These are phyloP conservation scores for Monilinia vaccinii-corymbosi DNA, from an alignment of 2,329 filamentous ascomycete genomes.

Conservation along the genomic window DNA sequence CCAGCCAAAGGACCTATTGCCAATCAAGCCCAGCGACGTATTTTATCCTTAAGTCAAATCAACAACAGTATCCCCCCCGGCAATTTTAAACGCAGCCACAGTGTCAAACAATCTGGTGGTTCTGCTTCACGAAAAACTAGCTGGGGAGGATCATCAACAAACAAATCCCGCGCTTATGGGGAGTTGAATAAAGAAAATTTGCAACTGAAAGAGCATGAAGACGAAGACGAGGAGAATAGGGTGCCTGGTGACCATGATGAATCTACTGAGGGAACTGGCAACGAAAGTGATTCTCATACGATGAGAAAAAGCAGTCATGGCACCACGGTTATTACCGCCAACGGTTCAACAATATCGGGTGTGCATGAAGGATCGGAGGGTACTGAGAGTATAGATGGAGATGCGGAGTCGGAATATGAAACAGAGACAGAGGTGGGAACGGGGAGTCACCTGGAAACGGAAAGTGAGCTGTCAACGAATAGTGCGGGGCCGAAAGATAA, in stretches of 20 bases:
- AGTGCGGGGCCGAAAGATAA: constrained; percentile 8
- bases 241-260: not conserved
- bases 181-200: constrained; percentile 56
- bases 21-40: constrained; percentile 56
- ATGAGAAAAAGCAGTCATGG: constrained; percentile 28
- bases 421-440: constrained; percentile 18
- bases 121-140: constrained; percentile 54
- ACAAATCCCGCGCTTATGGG: constrained; percentile 32
- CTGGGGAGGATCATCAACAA: constrained; percentile 47
- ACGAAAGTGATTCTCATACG: constrained; percentile 22
- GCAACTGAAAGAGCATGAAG: constrained; percentile 49
- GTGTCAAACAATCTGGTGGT: constrained; percentile 54
- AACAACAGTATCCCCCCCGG: constrained; percentile 57
- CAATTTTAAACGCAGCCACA: constrained; percentile 68
- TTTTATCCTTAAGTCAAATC: constrained; percentile 86
- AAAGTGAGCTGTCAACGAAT: constrained; percentile 5
- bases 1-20: constrained; percentile 28
- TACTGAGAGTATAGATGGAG: constrained; percentile 24
- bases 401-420: constrained; percentile 13
- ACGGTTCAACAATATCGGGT: constrained; percentile 16
- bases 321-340: constrained; percentile 23
- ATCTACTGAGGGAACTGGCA: constrained; percentile 12
- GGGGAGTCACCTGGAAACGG: constrained; percentile 11
- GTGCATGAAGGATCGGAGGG: constrained; percentile 27
- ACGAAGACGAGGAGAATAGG: constrained; percentile 34